Base-by-base conservation (phyloP, 1,284 basidiomycete species). In the Ustilago bromivora region DNA sequence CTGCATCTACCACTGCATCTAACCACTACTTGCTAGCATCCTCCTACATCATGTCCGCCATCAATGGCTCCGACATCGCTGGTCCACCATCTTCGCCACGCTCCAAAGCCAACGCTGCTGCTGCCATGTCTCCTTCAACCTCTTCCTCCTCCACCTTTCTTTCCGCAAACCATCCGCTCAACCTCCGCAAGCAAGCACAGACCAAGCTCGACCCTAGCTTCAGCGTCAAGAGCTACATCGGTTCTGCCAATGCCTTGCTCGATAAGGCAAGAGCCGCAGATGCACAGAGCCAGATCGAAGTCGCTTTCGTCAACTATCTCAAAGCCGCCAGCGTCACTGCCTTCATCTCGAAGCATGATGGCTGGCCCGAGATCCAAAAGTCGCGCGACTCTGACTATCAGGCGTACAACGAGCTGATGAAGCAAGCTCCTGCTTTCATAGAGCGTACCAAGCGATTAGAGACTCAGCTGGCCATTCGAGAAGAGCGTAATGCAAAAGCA, bases 261-360 rank as follows among this genome's bases (percentile, higher is more conserved):
- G 85, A 85, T 32, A 85, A 84, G 59, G 85, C 85, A 15, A 67
- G 82, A 61, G 77, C 79, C 13, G 79, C 78, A n/a, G 83, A 86
- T 43, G 76, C 72, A 19, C 81, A 82, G 63, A 82, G 76, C n/a
- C 75, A 83, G 57, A 66, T 85, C 41, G 85, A 85, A 57, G 69
- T 79, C 19, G 85, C 85, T 35, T 86, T 86, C 58, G 82, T 86
- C 71, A 84, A 85, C 76, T 86, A 86, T 55, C 76, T 85, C 62
- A 86, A 84, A 64, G 78, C 82, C 0, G 84, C 84, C 49, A 78
- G 75, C 38, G 82, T 85, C 47, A 81, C 81, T 3, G 76, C 82
- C 9, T 83, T 82, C 58, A 83, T 85, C 60, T 75, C 82, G 17
- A 85, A 83, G 65, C 83, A 84, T 59, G 70, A 81, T 53, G 83